A percentile compares a stretch with the other conserved stretches of the same genome.
These are phyloP conservation scores for Chlamydomonas schloesseri DNA, from an alignment of 139 green algal species.

Conservation along the genomic window DNA sequence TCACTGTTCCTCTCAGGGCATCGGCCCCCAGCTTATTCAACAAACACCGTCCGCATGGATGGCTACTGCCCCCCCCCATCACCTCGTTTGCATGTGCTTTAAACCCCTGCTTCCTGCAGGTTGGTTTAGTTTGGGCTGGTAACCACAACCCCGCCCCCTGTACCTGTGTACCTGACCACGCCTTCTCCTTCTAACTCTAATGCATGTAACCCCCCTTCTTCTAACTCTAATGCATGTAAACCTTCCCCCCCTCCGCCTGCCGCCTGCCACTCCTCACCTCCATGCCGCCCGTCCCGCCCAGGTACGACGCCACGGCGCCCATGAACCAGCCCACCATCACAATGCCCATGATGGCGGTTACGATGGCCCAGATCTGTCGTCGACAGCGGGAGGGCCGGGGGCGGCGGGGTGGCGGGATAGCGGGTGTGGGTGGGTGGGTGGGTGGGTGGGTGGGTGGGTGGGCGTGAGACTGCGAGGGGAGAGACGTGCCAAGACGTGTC, in stretches of 20 bases:
- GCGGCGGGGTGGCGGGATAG: neutral
- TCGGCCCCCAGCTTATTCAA: no score
- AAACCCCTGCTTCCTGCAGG: no score
- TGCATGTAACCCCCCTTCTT: neutral
- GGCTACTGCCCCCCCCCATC: no score
- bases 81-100: no score
- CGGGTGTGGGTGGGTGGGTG: neutral
- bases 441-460: neutral
- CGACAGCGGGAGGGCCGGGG: neutral
- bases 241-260: neutral
- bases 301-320: constrained; percentile 43
- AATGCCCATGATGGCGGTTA: constrained; percentile 46
- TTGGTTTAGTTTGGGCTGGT: no score
- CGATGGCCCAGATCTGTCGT: constrained; percentile 49
- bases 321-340: constrained; percentile 57
- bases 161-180: no score
- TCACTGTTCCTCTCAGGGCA: no score
- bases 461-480: neutral
- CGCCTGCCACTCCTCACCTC: neutral
- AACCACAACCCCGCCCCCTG: no score
- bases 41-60: no score
- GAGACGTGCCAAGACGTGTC: no score
- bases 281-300: constrained; percentile 51
- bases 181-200: no score
- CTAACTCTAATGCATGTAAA: no score